Base-by-base conservation (phyloP, 1,284 basidiomycete species). In the Tylopilus sp. region DNA sequence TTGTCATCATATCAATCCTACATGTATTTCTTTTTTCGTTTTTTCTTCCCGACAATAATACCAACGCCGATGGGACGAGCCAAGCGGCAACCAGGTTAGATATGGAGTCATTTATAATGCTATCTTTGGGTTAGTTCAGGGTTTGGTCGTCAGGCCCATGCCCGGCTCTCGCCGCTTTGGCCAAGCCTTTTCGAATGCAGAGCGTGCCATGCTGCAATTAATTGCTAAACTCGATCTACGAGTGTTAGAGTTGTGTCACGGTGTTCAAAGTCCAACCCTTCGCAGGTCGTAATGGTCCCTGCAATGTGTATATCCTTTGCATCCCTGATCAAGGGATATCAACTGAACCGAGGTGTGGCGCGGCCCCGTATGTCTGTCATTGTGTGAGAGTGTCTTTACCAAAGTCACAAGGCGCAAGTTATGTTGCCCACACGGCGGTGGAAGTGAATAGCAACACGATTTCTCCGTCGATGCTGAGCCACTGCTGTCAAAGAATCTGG, bases 1-100 rank as follows among this genome's bases (percentile, higher is more conserved):
- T 42, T 47, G 44, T 33, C 28, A 25, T 42, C 9, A 35, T 46
- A 20, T 45, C 20, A 7, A 22, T 7, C 9, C 17, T 36, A 57
- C 42, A 4, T 64, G 54, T 68, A 65, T 15, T 17, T 53, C 15
- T 56, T 62, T 45, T 53, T 41, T 33, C 43, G 19, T 14, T 39
- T 15, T 31, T 31, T 15, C 32, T 25, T 11, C 17, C 24, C 10
- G 17, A 9, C 17, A 9, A 29, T 8, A 20, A 37, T 17, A 25
- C 7, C 29, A 17, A 28, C 24, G 15, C 44, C 8, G 26, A 24
- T 22, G n/a, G 22, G 40, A 29, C 10, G 25, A 50, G 7, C 5
- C 20, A 45, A 37, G 44, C 26, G 17, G 22, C 4, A 8, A n/a
- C 33, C 25, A 29, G 31, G 28, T 29, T 4, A 15, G 7, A 17